Evolutionary conservation across 2,329 filamentous ascomycete genomes (phyloP).

Genomic region (Calcarisporium arbuscula): DNA sequence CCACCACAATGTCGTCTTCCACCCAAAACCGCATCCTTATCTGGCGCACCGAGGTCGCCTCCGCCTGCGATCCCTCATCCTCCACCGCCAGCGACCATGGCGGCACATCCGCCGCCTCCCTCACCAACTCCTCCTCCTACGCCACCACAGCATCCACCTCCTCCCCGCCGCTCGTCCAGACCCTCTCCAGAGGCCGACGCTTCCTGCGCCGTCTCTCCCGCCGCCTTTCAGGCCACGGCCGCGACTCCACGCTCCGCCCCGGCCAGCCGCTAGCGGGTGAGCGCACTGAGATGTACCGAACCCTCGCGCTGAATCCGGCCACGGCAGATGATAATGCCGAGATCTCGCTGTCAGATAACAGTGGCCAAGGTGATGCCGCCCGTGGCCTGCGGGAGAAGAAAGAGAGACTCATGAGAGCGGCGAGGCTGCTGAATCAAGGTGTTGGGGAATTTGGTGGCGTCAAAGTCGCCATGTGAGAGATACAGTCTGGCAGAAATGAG

Average conservation of each 20-base stretch:
- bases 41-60: slow-evolving; percentile 44
- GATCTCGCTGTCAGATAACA: no score
- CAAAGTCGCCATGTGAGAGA: background rate
- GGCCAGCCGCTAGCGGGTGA: slow-evolving; percentile 4
- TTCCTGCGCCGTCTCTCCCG: slow-evolving; percentile 16
- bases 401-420: slow-evolving; percentile 34
- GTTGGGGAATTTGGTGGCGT: background rate
- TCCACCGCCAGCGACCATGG: slow-evolving; percentile 24
- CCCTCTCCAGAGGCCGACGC: slow-evolving; percentile 16
- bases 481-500: slow-evolving; percentile 1
- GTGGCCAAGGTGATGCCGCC: background rate
- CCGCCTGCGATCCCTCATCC: slow-evolving; percentile 20
- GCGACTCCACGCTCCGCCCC: slow-evolving; percentile 7
- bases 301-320: slow-evolving; percentile 4
- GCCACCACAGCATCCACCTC: slow-evolving; percentile 23
- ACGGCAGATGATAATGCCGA: no score
- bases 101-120: slow-evolving; percentile 21
- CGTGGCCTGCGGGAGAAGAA: slow-evolving; percentile 27
- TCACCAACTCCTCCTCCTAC: slow-evolving; percentile 26
- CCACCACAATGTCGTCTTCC: slow-evolving; percentile 22
- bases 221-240: slow-evolving; percentile 12
- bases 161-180: slow-evolving; percentile 16
- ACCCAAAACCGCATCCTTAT: slow-evolving; percentile 38
- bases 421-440: slow-evolving; percentile 27
- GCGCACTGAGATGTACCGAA: slow-evolving; percentile 31